A percentile compares a stretch with the other conserved stretches of the same genome.
These are phyloP conservation scores for Cornus florida DNA, from an alignment of 148 eudicot genomes.

Conservation along the genomic window DNA sequence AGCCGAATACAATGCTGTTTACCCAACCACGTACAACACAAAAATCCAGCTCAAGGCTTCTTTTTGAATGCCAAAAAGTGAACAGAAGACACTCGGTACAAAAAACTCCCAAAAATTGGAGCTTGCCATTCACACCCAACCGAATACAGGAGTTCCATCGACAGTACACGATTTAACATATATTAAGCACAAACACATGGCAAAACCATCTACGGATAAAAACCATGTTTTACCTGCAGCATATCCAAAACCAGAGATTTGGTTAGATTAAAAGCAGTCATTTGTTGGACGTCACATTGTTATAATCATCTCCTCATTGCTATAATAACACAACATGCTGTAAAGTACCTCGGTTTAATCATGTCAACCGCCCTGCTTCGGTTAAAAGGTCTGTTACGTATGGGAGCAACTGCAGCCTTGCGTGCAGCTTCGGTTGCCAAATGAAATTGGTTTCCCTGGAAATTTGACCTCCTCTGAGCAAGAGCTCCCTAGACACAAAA, in stretches of 20 bases:
- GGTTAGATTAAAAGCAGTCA: neutral
- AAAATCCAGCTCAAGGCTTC: constrained; percentile 11
- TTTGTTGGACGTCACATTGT: neutral
- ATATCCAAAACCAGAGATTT: neutral
- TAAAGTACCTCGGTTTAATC: constrained; percentile 62
- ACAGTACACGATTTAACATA: constrained; percentile 2
- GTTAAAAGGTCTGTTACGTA: constrained; percentile 50
- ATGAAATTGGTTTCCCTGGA: constrained; percentile 71
- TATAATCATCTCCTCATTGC: neutral
- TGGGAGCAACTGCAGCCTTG: constrained; percentile 57
- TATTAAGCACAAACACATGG: constrained; percentile 26
- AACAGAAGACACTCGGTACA: neutral
- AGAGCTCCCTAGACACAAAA: constrained; percentile 59
- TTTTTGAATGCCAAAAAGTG: neutral
- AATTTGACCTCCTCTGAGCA: constrained; percentile 75
- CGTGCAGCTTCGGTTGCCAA: constrained; percentile 70
- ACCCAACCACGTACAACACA: neutral
- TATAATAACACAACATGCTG: neutral
- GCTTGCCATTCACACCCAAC: constrained; percentile 12
- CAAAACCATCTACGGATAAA: constrained; percentile 30
- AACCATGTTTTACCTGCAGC: constrained; percentile 71
- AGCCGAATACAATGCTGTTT: neutral
- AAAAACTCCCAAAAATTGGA: constrained; percentile 8
- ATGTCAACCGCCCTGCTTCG: constrained; percentile 44
- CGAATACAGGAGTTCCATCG: constrained; percentile 1